phyloP scores from a whole-genome alignment of 768 basidiomycete species.

The Suillus cothurnatus region DNA sequence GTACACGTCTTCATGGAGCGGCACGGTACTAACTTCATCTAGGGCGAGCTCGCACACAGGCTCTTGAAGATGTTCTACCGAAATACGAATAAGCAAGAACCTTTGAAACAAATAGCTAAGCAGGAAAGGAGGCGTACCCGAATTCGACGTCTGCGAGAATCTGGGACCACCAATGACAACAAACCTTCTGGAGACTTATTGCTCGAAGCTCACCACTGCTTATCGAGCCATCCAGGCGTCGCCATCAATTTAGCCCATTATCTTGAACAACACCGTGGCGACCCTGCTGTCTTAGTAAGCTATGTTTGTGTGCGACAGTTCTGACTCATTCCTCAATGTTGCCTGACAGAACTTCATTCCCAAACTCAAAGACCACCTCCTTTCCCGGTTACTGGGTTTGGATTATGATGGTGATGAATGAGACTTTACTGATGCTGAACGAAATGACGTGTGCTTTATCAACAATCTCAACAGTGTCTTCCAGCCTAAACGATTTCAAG shows the following conservation, averaged over 20 bases:
- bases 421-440: neutral
- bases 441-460: neutral
- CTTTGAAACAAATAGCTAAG: neutral
- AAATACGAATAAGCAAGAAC: neutral
- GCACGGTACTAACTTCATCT: neutral
- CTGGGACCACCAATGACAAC: neutral
- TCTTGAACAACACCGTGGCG: neutral
- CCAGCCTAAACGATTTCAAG: neutral
- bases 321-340: neutral
- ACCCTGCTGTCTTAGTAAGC: neutral
- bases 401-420: neutral
- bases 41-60: neutral
- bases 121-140: neutral
- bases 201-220: neutral
- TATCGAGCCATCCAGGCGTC: neutral
- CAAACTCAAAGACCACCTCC: neutral
- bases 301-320: neutral
- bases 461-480: too few relatives aligned
- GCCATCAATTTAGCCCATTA: neutral
- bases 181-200: neutral
- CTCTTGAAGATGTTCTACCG: neutral
- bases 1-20: conserved; percentile 4
- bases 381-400: neutral
- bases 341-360: neutral
- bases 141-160: neutral